These are phyloP conservation scores for Eucalyptus fibrosa DNA, from an alignment of 345 rosid species.

Conservation along the genomic window DNA sequence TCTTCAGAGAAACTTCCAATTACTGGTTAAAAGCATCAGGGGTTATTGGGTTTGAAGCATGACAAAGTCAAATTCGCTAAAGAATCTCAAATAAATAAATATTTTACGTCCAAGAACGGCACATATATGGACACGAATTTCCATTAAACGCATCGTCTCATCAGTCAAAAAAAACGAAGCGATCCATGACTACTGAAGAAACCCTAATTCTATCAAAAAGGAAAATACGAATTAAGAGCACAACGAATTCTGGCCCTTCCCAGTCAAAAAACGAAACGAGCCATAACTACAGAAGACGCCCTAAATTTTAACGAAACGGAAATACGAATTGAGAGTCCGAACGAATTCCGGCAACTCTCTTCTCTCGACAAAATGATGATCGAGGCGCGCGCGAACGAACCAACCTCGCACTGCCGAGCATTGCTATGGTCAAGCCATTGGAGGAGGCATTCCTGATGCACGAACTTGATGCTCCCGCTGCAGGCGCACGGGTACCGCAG, in stretches of 20 bases:
- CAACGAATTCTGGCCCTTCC: not conserved
- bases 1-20: not conserved
- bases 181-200: not conserved
- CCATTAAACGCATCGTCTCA: not conserved
- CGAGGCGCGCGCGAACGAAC: not conserved
- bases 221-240: not conserved
- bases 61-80: not conserved
- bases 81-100: not conserved
- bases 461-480: conserved; percentile 96
- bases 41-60: not conserved
- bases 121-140: not conserved
- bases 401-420: conserved; percentile 99
- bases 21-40: not conserved
- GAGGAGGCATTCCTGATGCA: conserved; percentile 96
- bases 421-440: conserved; percentile 99
- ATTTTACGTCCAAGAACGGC: not conserved
- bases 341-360: not conserved
- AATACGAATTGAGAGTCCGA: not conserved
- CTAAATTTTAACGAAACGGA: not conserved
- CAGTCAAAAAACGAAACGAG: not conserved
- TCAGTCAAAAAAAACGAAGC: not conserved
- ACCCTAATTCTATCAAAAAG: not conserved
- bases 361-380: not conserved
- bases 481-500: conserved; percentile 94
- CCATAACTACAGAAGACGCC: not conserved